These are phyloP conservation scores for Elaeagnus macrophylla DNA, from an alignment of 306 rosid species.

Conservation along the genomic window DNA sequence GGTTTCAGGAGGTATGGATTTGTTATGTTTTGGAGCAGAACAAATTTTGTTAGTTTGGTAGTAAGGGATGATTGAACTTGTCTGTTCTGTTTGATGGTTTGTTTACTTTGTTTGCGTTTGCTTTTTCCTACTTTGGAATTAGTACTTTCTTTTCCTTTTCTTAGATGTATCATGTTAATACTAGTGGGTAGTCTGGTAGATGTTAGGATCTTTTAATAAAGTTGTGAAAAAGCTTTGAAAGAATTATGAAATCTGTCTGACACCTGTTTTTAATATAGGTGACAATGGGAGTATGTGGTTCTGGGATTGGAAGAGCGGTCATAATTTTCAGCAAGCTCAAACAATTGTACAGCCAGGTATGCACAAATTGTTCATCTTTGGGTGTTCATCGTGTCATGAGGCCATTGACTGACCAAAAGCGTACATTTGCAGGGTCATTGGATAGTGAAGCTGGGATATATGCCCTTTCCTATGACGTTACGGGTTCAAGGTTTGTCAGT, in stretches of 20 bases:
- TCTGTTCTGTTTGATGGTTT: not conserved
- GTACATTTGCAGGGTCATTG: constrained; percentile 56
- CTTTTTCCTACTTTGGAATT: too few relatives aligned
- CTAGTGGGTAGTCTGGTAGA: too few relatives aligned
- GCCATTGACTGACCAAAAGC: not conserved
- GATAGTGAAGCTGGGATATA: constrained; percentile 98
- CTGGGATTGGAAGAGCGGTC: constrained; percentile 99
- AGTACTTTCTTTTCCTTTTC: too few relatives aligned
- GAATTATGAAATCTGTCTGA: too few relatives aligned
- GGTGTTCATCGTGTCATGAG: too few relatives aligned
- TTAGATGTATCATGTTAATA: too few relatives aligned
- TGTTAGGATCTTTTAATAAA: too few relatives aligned
- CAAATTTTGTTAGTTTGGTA: too few relatives aligned
- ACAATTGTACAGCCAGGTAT: constrained; percentile 94
- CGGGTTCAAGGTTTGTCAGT: constrained; percentile 76
- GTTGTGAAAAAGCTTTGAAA: too few relatives aligned
- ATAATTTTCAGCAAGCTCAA: constrained; percentile 89
- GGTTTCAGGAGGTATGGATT: constrained; percentile 79
- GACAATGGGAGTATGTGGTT: constrained; percentile 98
- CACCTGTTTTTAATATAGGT: constrained; percentile 28
- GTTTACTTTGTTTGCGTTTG: too few relatives aligned
- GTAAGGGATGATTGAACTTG: not conserved
- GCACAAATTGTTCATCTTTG: constrained; percentile 8
- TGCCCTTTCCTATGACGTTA: constrained; percentile 61
- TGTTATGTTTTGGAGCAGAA: not conserved